Base-by-base conservation (phyloP, 768 basidiomycete genomes). In the Suillus bovinus region DNA sequence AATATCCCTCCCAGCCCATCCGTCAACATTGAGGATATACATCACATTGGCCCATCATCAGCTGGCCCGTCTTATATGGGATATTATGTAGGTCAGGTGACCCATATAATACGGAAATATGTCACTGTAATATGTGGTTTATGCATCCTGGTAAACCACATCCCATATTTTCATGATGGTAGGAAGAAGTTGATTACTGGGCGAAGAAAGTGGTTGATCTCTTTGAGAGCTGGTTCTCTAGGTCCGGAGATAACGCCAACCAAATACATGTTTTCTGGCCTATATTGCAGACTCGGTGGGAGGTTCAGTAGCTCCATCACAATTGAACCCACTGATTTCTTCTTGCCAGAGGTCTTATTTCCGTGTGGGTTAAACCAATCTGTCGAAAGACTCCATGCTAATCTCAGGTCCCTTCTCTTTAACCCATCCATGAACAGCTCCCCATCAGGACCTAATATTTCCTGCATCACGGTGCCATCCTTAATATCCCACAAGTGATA, bases 161-260 rank as follows among this genome's bases (percentile, higher is more conserved):
- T 57, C 0, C 79, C 76, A 5, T 60, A 55, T 3, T 61, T 3
- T 72, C 76, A 82, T 17, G 72, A 67, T 14, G 78, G 71, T 34
- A 76, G 69, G 14, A 82, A 70, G 10, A 82, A 69, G 17, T 41
- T 7, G 2, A 41, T 17, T 17, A 41, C 39, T 1, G 74, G 77
- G 0, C 27, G n/a, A 5, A 83, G 64, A 38, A 78, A 69, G 49
- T 79, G 77, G 41, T 82, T 80, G 11, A 80, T 68, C 34, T 75
- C 61, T 0, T 71, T 58, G 0, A 74, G 58, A 2, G 67, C 67
- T 1, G 81, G 79, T 49, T 77, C 72, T 0, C 70, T 64, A 0
- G 80, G 81, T 0, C 81, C 79, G 4, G 79, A 78, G 29, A 81
- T 77, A 59, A 82, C 64, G 0, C 74, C 79, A 2, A 63, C 72